Conservation (phyloP, 768 basidiomycete species). For the Termitomyces sp. region DNA sequence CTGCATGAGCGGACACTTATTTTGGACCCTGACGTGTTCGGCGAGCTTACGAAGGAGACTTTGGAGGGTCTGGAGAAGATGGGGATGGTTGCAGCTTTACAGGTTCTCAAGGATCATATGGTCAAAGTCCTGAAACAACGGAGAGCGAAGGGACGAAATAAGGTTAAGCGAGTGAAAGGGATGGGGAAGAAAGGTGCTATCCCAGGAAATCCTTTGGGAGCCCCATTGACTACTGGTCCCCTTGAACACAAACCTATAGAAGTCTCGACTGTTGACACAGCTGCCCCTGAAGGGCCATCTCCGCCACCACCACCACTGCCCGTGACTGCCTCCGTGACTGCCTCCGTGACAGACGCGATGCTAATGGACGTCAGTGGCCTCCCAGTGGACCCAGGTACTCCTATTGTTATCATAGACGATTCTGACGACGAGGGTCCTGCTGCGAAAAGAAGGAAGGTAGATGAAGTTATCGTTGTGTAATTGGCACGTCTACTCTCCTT, state of each 20-base stretch:
- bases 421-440: slow-evolving; percentile 53
- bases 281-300: slow-evolving; percentile 1
- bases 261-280: neutral
- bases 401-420: slow-evolving; percentile 64
- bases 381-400: slow-evolving; percentile 37
- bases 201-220: slow-evolving; percentile 14
- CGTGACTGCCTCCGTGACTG: slow-evolving; percentile 9
- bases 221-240: slow-evolving; percentile 48
- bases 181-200: slow-evolving; percentile 25
- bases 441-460: slow-evolving; percentile 55
- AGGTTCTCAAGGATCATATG: slow-evolving; percentile 80
- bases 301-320: slow-evolving; percentile 8
- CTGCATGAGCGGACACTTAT: slow-evolving; percentile 82
- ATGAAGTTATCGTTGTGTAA: slow-evolving; percentile 21
- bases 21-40: slow-evolving; percentile 83
- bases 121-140: slow-evolving; percentile 82
- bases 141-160: slow-evolving; percentile 37
- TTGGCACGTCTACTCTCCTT: neutral
- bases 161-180: slow-evolving; percentile 29
- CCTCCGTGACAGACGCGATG: slow-evolving; percentile 27
- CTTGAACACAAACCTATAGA: slow-evolving; percentile 21
- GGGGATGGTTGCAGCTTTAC: slow-evolving; percentile 78
- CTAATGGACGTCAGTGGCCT: slow-evolving; percentile 24
- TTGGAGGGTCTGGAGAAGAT: slow-evolving; percentile 74
- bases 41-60: slow-evolving; percentile 69